Evolutionary conservation across 352 stramenopile species (phyloP).

Genomic region (Globisporangium echinulatum): DNA sequence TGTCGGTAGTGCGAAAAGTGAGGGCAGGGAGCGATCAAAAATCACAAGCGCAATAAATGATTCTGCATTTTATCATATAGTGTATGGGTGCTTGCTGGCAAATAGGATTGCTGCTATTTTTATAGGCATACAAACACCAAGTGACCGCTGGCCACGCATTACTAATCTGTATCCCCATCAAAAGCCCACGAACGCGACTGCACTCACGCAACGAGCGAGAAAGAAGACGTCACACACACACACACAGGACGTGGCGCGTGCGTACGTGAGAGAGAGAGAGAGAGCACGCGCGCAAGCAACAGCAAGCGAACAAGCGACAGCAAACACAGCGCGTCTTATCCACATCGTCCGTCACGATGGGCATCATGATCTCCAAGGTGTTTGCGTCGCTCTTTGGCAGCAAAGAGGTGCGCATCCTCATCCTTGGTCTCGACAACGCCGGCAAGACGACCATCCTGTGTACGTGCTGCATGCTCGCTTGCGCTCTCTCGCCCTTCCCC

Average conservation of each 20-base stretch:
- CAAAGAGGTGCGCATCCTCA: conserved; percentile 99
- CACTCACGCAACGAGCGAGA: background rate
- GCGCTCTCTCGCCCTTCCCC: background rate
- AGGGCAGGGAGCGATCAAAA: background rate
- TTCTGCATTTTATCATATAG: background rate
- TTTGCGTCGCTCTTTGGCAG: conserved; percentile 98
- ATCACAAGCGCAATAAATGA: background rate
- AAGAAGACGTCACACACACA: background rate
- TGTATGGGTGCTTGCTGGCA: background rate
- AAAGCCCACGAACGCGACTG: background rate
- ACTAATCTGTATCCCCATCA: background rate
- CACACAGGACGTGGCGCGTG: too few species aligned
- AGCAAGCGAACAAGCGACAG: background rate
- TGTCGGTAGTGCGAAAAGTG: background rate
- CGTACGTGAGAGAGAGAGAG: background rate
- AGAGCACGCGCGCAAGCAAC: too few species aligned
- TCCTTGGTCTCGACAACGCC: conserved; percentile 99
- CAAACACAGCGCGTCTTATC: too few species aligned
- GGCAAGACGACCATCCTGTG: conserved; percentile 99
- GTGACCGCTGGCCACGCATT: background rate
- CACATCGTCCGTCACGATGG: conserved; percentile 67
- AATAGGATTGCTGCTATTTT: background rate
- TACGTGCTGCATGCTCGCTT: conserved; percentile 28
- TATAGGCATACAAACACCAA: background rate
- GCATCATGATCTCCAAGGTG: conserved; percentile 96